Evolutionary conservation across 2,329 filamentous ascomycete genomes (phyloP).

Genomic region (Fusarium musae): DNA sequence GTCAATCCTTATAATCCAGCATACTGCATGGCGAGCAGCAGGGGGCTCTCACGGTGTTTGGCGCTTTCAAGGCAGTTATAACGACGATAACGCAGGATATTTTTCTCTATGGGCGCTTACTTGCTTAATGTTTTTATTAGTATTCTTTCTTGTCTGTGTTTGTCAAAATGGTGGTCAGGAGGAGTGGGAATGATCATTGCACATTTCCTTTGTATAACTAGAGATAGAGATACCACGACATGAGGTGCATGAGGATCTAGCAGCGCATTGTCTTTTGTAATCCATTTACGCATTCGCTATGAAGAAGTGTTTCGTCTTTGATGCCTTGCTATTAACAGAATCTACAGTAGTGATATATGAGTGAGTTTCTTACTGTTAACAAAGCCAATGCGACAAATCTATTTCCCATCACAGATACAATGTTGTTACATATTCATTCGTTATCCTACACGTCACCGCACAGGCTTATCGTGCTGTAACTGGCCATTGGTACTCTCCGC

Average conservation of each 20-base stretch:
- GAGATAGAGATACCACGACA: slow-evolving; percentile 45
- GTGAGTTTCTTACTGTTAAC: slow-evolving; percentile 24
- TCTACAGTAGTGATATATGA: slow-evolving; percentile 28
- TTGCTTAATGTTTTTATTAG: slow-evolving; percentile 26
- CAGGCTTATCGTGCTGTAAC: slow-evolving; percentile 21
- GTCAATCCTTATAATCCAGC: slow-evolving; percentile 22
- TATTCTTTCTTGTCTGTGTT: slow-evolving; percentile 2
- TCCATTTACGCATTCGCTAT: slow-evolving; percentile 7
- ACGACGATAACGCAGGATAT: slow-evolving; percentile 37
- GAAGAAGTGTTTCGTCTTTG: not conserved
- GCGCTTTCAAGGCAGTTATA: slow-evolving; percentile 29
- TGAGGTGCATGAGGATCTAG: slow-evolving; percentile 27
- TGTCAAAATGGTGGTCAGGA: slow-evolving; percentile 36
- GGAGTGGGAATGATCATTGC: slow-evolving; percentile 12
- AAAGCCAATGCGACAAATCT: slow-evolving; percentile 16
- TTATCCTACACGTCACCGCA: slow-evolving; percentile 31
- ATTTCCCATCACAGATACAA: slow-evolving; percentile 35
- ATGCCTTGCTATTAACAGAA: slow-evolving; percentile 9
- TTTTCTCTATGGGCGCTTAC: slow-evolving; percentile 20
- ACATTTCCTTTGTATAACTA: slow-evolving; percentile 44
- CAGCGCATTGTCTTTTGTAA: slow-evolving; percentile 16
- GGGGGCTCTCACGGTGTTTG: slow-evolving; percentile 33
- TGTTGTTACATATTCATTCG: slow-evolving; percentile 40
- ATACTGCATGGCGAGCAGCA: slow-evolving; percentile 39
- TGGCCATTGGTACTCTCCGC: slow-evolving; percentile 41